Percentiles rank a stretch among this genome's conserved stretches.
Conservation (phyloP, 2,329 filamentous ascomycete genomes). For the Neofusicoccum umdonicola region DNA sequence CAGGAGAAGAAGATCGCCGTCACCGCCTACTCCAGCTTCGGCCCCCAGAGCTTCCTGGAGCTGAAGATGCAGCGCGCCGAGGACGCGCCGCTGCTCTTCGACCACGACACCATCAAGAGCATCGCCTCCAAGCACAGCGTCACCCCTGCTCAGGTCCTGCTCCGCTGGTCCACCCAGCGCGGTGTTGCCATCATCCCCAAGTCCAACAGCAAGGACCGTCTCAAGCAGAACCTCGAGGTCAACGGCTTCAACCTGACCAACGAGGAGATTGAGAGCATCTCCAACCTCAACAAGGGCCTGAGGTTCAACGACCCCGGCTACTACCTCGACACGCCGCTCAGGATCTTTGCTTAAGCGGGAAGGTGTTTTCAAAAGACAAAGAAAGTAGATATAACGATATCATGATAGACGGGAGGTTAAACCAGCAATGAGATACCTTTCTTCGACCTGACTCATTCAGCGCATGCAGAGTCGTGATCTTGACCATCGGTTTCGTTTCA, state of each 20-base stretch:
- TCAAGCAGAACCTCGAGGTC: conserved; percentile 34
- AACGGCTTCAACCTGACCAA: conserved; percentile 30
- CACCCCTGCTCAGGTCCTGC: conserved; percentile 74
- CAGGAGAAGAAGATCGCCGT: conserved; percentile 68
- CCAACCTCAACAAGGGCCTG: conserved; percentile 34
- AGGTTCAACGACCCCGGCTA: conserved; percentile 33
- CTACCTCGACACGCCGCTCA: conserved; percentile 27
- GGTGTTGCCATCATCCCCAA: conserved; percentile 81
- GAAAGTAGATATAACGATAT: conserved; percentile 12
- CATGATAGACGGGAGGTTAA: conserved; percentile 10
- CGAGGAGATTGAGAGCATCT: conserved; percentile 32
- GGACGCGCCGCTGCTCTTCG: conserved; percentile 66
- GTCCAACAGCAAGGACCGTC: conserved; percentile 36
- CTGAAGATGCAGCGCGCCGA: conserved; percentile 64
- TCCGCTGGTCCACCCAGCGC: conserved; percentile 82
- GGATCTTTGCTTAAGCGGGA: conserved; percentile 26
- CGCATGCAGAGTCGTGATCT: neutral
- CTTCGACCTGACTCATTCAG: neutral
- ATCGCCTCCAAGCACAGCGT: conserved; percentile 70
- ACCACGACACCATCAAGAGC: conserved; percentile 62
- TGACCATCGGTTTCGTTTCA: no score
- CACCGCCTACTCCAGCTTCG: conserved; percentile 83
- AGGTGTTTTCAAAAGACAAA: neutral
- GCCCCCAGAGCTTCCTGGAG: conserved; percentile 75
- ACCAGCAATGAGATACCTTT: conserved; percentile 3